These are phyloP conservation scores for Cubamyces sp. DNA, from an alignment of 768 basidiomycete genomes.

Conservation along the genomic window DNA sequence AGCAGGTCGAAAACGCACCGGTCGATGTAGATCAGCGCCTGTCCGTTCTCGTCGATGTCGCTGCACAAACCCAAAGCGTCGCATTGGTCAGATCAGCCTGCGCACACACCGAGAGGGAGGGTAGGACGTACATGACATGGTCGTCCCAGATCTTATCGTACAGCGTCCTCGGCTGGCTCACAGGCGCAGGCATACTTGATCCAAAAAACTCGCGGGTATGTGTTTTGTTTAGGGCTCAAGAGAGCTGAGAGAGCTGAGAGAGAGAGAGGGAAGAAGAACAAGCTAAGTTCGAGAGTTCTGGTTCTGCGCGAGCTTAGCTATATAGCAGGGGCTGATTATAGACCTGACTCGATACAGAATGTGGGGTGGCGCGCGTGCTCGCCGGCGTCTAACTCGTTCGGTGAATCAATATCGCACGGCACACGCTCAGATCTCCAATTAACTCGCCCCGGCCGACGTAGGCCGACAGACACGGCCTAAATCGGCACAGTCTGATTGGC, in stretches of 20 bases:
- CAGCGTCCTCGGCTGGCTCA: conserved; percentile 75
- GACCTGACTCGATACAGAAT: conserved; percentile 18
- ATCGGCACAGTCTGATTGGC: conserved; percentile 6
- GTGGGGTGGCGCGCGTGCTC: not conserved
- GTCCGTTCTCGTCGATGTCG: conserved; percentile 72
- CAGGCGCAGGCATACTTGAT: conserved; percentile 56
- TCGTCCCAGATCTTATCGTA: conserved; percentile 99
- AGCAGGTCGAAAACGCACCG: conserved; percentile 35
- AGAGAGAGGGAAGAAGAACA: not conserved
- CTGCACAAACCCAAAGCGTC: conserved; percentile 40
- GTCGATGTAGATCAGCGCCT: conserved; percentile 77
- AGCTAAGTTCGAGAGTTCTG: not conserved
- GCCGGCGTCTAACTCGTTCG: too few species aligned
- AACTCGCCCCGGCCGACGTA: conserved; percentile 18
- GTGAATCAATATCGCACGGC: too few species aligned
- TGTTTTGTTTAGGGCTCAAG: not conserved
- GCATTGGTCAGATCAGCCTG: conserved; percentile 4
- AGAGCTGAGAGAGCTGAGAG: not conserved
- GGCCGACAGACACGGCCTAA: conserved; percentile 9
- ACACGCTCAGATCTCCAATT: not conserved
- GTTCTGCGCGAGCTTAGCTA: not conserved
- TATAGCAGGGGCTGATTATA: conserved; percentile 4
- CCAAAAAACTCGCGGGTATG: not conserved
- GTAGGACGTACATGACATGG: conserved; percentile 77
- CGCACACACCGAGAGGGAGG: too few species aligned